phyloP scores from a whole-genome alignment of 306 rosid species.

The Cucumis sativus region Cucumber_9930_V3 NC_026661.2:21179001-21179500 shows the following conservation, averaged over 20 bases:
- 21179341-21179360: conserved; percentile 87
- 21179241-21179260: conserved; percentile 91
- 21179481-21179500: conserved; percentile 71
- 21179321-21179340: conserved; percentile 81
- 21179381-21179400: conserved; percentile 76
- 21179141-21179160: conserved; percentile 3
- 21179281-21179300: conserved; percentile 59
- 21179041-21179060: conserved; percentile 64
- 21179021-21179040: conserved; percentile 69
- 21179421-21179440: conserved; percentile 70
- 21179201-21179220: conserved; percentile 10
- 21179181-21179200: conserved; percentile 8
- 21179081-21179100: conserved; percentile 99
- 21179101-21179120: conserved; percentile 9
- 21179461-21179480: conserved; percentile 72
- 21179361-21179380: conserved; percentile 86
- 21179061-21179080: conserved; percentile 92
- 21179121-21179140: conserved; percentile 10
- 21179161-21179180: not conserved
- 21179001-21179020: not conserved
- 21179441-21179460: conserved; percentile 61
- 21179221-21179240: conserved; percentile 77
- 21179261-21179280: conserved; percentile 72
- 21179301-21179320: conserved; percentile 77
- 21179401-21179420: conserved; percentile 52